A percentile compares a stretch with the other conserved stretches of the same genome.
These are phyloP conservation scores for Ambrosiella xylebori DNA, from an alignment of 2,329 filamentous ascomycete genomes.

Conservation along the genomic window DNA sequence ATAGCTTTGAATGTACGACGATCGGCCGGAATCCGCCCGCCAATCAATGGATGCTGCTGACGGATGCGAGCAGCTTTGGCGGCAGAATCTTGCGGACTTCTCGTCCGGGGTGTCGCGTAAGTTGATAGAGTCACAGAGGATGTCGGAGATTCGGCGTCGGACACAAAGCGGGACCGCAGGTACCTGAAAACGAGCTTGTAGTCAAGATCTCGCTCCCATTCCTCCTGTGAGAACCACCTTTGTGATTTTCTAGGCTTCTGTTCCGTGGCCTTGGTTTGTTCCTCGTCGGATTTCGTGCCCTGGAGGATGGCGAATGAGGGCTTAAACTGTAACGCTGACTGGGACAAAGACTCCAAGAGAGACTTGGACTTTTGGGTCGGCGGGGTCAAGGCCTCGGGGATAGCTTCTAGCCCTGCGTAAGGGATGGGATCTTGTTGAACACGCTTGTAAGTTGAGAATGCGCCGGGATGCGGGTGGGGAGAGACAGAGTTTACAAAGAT, in stretches of 20 bases:
- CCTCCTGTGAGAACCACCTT: constrained; percentile 45
- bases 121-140: constrained; percentile 16
- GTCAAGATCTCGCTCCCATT: constrained; percentile 89
- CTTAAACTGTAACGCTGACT: constrained; percentile 11
- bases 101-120: constrained; percentile 16
- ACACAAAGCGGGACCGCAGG: constrained; percentile 51
- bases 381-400: constrained; percentile 30
- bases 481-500: constrained; percentile 67
- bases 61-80: constrained; percentile 70
- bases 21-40: constrained; percentile 36
- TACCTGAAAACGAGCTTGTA: constrained; percentile 85
- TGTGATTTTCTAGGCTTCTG: background rate
- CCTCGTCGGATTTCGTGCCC: constrained; percentile 12
- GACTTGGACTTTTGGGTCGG: constrained; percentile 15
- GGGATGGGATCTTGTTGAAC: constrained; percentile 48
- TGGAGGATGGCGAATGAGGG: constrained; percentile 15
- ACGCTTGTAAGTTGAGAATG: constrained; percentile 66
- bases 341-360: constrained; percentile 4
- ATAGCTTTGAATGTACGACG: constrained; percentile 39
- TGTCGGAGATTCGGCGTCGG: constrained; percentile 28
- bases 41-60: constrained; percentile 75
- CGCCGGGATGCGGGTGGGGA: constrained; percentile 55
- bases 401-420: constrained; percentile 60
- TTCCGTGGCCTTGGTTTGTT: background rate
- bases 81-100: constrained; percentile 45